These are phyloP conservation scores for Dimocarpus longan DNA, from an alignment of 345 rosid genomes.

Conservation along the genomic window DNA sequence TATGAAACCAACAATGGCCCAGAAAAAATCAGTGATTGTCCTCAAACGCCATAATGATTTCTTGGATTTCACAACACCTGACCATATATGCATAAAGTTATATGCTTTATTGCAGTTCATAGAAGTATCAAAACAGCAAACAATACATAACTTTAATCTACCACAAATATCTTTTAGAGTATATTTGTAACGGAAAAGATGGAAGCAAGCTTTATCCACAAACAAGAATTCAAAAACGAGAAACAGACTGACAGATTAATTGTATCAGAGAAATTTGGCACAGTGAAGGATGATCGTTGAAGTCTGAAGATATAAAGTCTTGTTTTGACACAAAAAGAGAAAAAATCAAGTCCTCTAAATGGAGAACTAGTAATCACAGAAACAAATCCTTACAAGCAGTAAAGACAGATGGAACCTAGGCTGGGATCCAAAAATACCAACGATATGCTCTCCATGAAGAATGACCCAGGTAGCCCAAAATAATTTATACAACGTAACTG, in stretches of 20 bases:
- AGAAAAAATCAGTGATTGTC: slow-evolving; percentile 66
- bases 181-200: neutral
- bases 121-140: neutral
- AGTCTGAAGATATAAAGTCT: neutral
- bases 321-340: neutral
- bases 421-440: neutral
- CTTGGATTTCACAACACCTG: slow-evolving; percentile 61
- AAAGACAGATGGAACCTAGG: neutral
- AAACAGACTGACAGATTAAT: neutral
- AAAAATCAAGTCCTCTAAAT: neutral
- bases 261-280: neutral
- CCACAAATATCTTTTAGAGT: neutral
- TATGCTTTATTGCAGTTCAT: neutral
- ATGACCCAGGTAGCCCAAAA: neutral
- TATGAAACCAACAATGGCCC: slow-evolving; percentile 67
- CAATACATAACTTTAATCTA: neutral
- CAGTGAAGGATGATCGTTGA: neutral
- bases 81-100: slow-evolving; percentile 4
- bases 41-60: slow-evolving; percentile 65
- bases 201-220: neutral
- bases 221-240: neutral
- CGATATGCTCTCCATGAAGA: neutral
- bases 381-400: neutral
- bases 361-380: neutral
- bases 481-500: neutral